These are phyloP conservation scores for Corchorus capsularis DNA, from an alignment of 345 rosid species.

Conservation along the genomic window DNA sequence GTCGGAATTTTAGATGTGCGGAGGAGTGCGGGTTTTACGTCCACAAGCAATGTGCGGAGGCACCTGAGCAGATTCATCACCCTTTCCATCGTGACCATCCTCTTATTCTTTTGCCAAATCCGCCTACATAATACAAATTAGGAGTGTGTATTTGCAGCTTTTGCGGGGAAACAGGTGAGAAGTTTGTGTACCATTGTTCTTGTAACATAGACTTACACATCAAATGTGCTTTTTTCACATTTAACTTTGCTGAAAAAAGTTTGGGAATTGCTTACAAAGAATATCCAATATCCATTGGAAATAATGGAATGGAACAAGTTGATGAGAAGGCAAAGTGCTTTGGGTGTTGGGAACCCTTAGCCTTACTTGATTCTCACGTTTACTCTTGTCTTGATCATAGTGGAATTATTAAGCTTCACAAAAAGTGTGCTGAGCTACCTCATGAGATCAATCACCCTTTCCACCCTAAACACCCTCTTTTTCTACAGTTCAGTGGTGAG, in stretches of 20 bases:
- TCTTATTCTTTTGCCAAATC: background rate
- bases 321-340: background rate
- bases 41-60: background rate
- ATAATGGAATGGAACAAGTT: no score
- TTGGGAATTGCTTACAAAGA: background rate
- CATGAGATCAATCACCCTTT: background rate
- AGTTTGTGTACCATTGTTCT: background rate
- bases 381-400: background rate
- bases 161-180: background rate
- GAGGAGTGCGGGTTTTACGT: background rate
- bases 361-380: background rate
- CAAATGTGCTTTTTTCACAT: constrained; percentile 4
- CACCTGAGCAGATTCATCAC: background rate
- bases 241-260: background rate
- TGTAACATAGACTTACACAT: background rate
- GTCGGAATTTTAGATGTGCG: background rate
- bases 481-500: background rate
- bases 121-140: no score
- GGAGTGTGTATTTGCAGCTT: background rate
- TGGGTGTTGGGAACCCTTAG: background rate
- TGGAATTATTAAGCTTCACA: background rate
- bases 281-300: no score
- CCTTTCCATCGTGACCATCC: no score
- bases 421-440: constrained; percentile 5
- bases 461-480: constrained; percentile 13